Conservation (phyloP, 1,284 basidiomycete species). For the Vanrija sp. region DNA sequence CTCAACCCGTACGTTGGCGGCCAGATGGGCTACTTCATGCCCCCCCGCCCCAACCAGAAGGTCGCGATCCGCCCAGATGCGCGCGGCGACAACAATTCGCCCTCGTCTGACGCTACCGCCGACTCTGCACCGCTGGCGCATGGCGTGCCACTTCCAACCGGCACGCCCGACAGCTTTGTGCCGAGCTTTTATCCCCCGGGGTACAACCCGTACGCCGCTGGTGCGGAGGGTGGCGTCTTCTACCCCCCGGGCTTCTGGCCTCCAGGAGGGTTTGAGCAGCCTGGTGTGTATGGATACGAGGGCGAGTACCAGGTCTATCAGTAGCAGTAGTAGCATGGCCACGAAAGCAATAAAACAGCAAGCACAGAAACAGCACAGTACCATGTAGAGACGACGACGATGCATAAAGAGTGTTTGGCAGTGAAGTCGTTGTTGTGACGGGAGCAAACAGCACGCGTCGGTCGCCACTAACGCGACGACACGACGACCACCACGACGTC, state of each 20-base stretch:
- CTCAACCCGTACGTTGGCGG: constrained; percentile 22
- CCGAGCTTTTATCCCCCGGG: constrained; percentile 7
- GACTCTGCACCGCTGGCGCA: constrained; percentile 1
- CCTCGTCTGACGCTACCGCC: constrained; percentile 6
- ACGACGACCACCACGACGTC: neutral
- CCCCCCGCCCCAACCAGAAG: constrained; percentile 26
- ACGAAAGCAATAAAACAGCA: neutral
- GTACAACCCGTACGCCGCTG: constrained; percentile 30
- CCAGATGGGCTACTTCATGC: constrained; percentile 23
- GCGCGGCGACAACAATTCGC: constrained; percentile 9
- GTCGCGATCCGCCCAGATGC: constrained; percentile 28
- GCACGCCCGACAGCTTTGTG: constrained; percentile 7
- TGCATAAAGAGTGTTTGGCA: too few relatives aligned
- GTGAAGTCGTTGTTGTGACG: too few relatives aligned
- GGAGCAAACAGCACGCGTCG: neutral
- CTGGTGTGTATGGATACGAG: constrained; percentile 20
- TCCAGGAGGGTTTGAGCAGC: constrained; percentile 3
- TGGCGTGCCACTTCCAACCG: too few relatives aligned
- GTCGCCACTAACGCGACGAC: constrained; percentile 3
- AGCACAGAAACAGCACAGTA: too few relatives aligned
- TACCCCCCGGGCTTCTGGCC: constrained; percentile 17
- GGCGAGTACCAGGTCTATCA: constrained; percentile 23
- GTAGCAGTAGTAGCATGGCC: neutral
- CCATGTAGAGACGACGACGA: neutral
- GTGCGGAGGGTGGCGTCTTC: constrained; percentile 6